Evolutionary conservation across 805 yeast genomes (phyloP).

Genomic region (Isabelozyma heimii): DNA sequence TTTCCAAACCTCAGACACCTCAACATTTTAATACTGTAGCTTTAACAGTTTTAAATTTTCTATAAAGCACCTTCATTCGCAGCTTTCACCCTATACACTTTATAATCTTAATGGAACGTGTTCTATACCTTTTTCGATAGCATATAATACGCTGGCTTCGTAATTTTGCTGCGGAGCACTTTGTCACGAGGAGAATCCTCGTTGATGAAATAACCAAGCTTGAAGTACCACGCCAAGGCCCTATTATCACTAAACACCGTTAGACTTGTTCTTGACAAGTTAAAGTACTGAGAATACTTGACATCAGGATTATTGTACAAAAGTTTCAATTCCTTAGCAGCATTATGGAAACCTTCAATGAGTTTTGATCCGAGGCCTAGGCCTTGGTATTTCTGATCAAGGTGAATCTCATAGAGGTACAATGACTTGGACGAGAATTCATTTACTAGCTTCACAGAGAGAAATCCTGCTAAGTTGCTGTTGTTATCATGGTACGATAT

Average conservation of each 20-base stretch:
- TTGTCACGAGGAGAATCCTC: constrained; percentile 46
- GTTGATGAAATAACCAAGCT: constrained; percentile 36
- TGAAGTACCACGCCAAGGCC: constrained; percentile 45
- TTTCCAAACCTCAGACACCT: no score
- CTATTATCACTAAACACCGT: constrained; percentile 52
- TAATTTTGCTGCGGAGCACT: constrained; percentile 28
- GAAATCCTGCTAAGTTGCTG: constrained; percentile 33
- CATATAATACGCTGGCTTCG: constrained; percentile 29
- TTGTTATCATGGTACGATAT: constrained; percentile 22
- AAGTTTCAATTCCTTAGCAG: constrained; percentile 16
- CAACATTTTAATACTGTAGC: no score
- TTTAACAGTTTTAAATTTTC: no score
- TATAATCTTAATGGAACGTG: no score
- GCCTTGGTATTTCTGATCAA: constrained; percentile 32
- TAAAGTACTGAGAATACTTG: constrained; percentile 5
- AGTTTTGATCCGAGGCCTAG: constrained; percentile 36
- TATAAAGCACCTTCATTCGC: no score
- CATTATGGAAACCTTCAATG: constrained; percentile 31
- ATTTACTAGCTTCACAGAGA: constrained; percentile 44
- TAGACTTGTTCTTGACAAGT: constrained; percentile 30
- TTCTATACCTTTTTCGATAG: background rate
- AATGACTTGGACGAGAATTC: constrained; percentile 40
- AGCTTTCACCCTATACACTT: no score
- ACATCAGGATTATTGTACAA: background rate
- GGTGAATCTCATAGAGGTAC: constrained; percentile 59